Conservation (phyloP, 352 stramenopile species). For the Phytopythium helicoides region DNA sequence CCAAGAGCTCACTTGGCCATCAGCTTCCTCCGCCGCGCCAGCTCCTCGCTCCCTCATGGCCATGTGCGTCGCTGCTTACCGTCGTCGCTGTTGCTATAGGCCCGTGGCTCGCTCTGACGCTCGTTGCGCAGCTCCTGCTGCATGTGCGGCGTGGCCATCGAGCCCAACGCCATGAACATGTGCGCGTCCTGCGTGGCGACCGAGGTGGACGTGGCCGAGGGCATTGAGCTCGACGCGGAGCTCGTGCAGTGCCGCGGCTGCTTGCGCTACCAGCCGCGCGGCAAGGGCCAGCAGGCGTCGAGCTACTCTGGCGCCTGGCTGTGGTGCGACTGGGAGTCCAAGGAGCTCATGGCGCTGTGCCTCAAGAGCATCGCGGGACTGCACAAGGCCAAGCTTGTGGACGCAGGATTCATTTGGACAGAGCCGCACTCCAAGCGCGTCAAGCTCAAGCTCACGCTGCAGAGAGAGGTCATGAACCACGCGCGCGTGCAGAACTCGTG, state of each 20-base stretch:
- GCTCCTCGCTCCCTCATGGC: too few relatives aligned
- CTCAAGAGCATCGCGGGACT: conserved; percentile 70
- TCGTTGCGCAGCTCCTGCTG: conserved; percentile 41
- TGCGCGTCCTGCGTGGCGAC: conserved; percentile 60
- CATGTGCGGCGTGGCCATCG: conserved; percentile 63
- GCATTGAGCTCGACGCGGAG: conserved; percentile 47
- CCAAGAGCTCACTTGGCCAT: too few relatives aligned
- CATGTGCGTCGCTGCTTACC: too few relatives aligned
- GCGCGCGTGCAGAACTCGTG: conserved; percentile 66
- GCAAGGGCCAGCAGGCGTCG: conserved; percentile 32
- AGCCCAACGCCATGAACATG: conserved; percentile 81
- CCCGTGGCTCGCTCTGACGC: background rate
- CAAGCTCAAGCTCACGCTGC: conserved; percentile 68
- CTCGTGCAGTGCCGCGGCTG: conserved; percentile 68
- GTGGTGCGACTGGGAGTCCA: conserved; percentile 67
- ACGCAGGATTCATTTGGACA: conserved; percentile 82
- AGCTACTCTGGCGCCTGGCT: conserved; percentile 50
- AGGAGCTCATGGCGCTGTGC: conserved; percentile 74
- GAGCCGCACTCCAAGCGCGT: conserved; percentile 80
- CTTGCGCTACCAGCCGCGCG: conserved; percentile 56
- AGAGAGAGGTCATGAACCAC: conserved; percentile 72
- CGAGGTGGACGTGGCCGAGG: conserved; percentile 74
- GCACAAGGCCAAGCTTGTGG: conserved; percentile 67
- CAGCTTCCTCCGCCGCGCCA: too few relatives aligned
- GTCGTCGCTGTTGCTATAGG: too few relatives aligned